Base-by-base conservation (phyloP, 495 filamentous ascomycete species). In the Penicillium cinerascens region DNA sequence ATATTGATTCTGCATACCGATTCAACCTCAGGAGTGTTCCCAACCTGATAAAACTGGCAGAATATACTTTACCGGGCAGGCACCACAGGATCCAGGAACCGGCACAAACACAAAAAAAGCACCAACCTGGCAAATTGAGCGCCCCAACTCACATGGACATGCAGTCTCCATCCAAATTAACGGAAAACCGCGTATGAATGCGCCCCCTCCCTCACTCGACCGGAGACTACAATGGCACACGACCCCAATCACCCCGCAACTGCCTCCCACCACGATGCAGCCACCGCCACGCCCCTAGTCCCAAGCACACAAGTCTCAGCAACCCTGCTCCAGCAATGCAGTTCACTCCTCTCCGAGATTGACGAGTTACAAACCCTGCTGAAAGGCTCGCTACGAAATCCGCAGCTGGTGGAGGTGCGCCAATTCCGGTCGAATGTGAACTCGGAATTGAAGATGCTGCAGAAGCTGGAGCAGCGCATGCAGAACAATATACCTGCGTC, bases 391-490 rank as follows among this genome's bases (percentile, higher is more conserved):
- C 67, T 74, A 20, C 77, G 73, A 35, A 76, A 76, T 59, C 75
- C 75, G 17, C 74, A 78, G 39, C 54, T 69, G n/a, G 74, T 82
- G 2, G 80, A 84, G 48, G 64, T 77, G 38, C 71, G 77, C 26
- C 71, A 75, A 9, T 75, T 83, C 44, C 75, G 72, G 21, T 75
- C 71, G 8, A 75, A 67, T 25, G 63, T 83, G 7, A 55, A 67
- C 25, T 64, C 76, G 0, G 82, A 84, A 51, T 44, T 78, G 51
- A 75, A 67, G 48, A 72, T 74, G 45, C 54, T 84, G 7, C 65
- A 80, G 52, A 79, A 74, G 52, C 62, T 82, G n/a, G 56, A 66
- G 8, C 49, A 57, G 18, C 58, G 68, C 54, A 59, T 69, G 1
- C 29, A 54, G 6, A 56, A 23, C 22, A 47, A 43, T 42, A 25